Conservation (phyloP, 345 rosid species). For the Hibiscus tridactylites region DNA sequence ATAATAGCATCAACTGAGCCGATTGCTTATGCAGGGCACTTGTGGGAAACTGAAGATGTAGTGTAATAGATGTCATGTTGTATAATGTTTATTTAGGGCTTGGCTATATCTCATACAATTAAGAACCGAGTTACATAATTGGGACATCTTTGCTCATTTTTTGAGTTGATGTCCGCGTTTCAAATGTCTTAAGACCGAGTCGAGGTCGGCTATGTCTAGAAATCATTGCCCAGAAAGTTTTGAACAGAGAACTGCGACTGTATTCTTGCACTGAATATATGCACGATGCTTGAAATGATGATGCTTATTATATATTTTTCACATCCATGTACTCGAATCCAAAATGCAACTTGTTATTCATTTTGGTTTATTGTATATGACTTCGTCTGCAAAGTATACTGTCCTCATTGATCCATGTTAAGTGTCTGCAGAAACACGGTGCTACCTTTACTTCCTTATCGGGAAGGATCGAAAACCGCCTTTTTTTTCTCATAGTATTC, state of each 20-base stretch:
- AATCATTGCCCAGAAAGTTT: background rate
- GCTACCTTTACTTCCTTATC: conserved; percentile 77
- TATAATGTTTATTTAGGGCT: conserved; percentile 8
- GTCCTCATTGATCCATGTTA: conserved; percentile 73
- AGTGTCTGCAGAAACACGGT: conserved; percentile 92
- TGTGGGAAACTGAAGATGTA: background rate
- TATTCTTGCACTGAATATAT: background rate
- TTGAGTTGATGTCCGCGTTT: background rate
- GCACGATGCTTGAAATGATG: background rate
- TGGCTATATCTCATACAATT: conserved; percentile 9
- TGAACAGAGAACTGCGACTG: background rate
- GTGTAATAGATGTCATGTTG: conserved; percentile 9
- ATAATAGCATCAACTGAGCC: background rate
- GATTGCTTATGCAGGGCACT: background rate
- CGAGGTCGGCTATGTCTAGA: background rate
- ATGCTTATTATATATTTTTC: no score
- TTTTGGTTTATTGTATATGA: no score
- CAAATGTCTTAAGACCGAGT: background rate
- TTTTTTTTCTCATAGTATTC: no score
- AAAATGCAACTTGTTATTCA: background rate
- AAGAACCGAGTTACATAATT: background rate
- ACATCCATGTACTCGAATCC: no score
- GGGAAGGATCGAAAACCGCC: conserved; percentile 65
- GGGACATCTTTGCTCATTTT: background rate
- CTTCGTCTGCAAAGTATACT: conserved; percentile 68